These are phyloP conservation scores for Halenospora varia DNA, from an alignment of 495 filamentous ascomycete species.

Conservation along the genomic window DNA sequence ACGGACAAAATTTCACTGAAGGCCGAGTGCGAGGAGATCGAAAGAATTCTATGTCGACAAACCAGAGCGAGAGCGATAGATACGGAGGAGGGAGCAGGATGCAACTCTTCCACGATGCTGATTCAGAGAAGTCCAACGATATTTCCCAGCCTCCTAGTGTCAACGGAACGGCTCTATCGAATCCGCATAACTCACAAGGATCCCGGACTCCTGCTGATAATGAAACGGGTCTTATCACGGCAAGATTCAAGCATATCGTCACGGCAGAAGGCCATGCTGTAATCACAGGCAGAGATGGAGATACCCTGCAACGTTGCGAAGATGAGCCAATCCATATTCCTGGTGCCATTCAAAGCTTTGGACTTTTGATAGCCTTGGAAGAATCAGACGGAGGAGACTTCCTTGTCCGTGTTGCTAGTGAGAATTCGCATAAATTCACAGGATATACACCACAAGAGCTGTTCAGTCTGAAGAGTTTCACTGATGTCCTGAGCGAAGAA, in stretches of 20 bases:
- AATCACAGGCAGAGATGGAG: slow-evolving; percentile 72
- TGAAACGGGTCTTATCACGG: slow-evolving; percentile 42
- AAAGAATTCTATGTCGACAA: not conserved
- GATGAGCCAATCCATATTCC: slow-evolving; percentile 94
- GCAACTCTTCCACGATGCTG: slow-evolving; percentile 31
- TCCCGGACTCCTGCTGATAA: slow-evolving; percentile 12
- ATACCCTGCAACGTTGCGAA: slow-evolving; percentile 72
- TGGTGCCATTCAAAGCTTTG: slow-evolving; percentile 86
- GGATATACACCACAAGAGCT: slow-evolving; percentile 77
- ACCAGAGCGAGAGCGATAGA: not conserved
- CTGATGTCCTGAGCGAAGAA: slow-evolving; percentile 76
- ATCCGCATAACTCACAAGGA: slow-evolving; percentile 1
- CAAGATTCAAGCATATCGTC: slow-evolving; percentile 74
- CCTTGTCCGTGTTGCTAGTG: slow-evolving; percentile 74
- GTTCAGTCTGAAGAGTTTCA: slow-evolving; percentile 71
- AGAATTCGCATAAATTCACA: slow-evolving; percentile 75
- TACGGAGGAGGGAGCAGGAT: slow-evolving; percentile 16
- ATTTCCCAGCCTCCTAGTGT: not conserved
- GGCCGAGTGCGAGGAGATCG: not conserved
- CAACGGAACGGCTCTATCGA: not conserved
- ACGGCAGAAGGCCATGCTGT: slow-evolving; percentile 82
- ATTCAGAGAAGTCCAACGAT: slow-evolving; percentile 30
- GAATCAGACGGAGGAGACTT: slow-evolving; percentile 67
- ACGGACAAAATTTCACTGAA: not conserved
- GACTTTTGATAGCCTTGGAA: slow-evolving; percentile 70